phyloP scores from a whole-genome alignment of 2,329 filamentous ascomycete species.

The Zymoseptoria pseudotritici region DNA sequence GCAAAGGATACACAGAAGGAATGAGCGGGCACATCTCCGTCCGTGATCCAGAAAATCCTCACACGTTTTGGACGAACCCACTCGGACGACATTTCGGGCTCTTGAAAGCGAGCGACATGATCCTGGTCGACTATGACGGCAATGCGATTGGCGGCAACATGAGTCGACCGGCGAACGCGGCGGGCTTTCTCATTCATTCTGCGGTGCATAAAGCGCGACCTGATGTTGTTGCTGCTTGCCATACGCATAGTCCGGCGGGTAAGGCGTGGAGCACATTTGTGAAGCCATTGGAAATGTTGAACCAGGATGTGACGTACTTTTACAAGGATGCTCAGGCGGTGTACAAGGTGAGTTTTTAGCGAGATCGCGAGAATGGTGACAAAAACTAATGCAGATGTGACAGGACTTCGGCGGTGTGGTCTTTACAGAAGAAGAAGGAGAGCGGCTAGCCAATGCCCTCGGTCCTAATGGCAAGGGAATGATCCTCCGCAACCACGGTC shows the following conservation, averaged over 20 bases:
- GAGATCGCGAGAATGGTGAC: background rate
- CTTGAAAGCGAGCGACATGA: conserved; percentile 59
- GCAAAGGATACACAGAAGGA: conserved; percentile 60
- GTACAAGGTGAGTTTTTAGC: conserved; percentile 38
- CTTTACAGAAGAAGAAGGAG: conserved; percentile 56
- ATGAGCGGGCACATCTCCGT: conserved; percentile 63
- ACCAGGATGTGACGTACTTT: conserved; percentile 59
- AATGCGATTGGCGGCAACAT: conserved; percentile 57
- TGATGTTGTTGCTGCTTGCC: conserved; percentile 63
- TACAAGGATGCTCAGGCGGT: conserved; percentile 57
- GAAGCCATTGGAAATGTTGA: conserved; percentile 61
- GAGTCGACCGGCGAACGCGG: conserved; percentile 54
- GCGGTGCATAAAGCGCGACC: conserved; percentile 61
- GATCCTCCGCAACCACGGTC: conserved; percentile 64
- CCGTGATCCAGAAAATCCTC: conserved; percentile 55
- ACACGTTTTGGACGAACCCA: conserved; percentile 63
- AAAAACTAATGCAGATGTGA: background rate
- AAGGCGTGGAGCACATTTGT: conserved; percentile 63
- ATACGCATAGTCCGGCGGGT: conserved; percentile 59
- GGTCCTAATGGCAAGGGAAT: conserved; percentile 55
- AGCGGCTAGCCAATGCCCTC: conserved; percentile 55
- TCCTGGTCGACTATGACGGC: conserved; percentile 58
- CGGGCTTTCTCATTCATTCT: conserved; percentile 63
- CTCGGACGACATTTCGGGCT: conserved; percentile 59
- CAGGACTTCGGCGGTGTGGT: conserved; percentile 57